Base-by-base conservation (phyloP, 306 rosid genomes). In the Canavalia ensiformis region DNA sequence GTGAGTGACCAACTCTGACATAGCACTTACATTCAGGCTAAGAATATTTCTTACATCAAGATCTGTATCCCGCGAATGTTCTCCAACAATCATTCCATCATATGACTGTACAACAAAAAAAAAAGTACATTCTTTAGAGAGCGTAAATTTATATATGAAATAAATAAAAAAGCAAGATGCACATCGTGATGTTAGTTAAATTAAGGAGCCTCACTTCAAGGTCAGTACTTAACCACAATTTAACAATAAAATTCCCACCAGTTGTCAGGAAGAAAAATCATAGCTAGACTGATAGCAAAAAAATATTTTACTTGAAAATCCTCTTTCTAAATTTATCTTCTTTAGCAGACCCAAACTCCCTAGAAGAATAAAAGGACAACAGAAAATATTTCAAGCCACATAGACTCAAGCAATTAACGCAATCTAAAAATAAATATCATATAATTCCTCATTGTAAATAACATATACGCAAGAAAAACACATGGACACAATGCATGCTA, bases 41-140 rank as follows among this genome's bases (percentile, higher is more conserved):
- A 72, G 74, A 65, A 83, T 65, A 55, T 49, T 49, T 30, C 62
- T 87, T 85, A 95, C 99, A 86, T 95, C 99, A 75, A 95, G 91
- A 88, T 95, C 99, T 0, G 93, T 76, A 76, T 95, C 98, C 82
- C 98, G 89, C 12, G 99, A 91, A 79, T 93, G 96, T 68, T 95
- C 98, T 65, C 99, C 99, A 81, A 95, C 86, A 66, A 95, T 95
- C 98, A 95, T 95, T 65, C 99, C 99, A 85, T 95, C 99, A 82
- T 95, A 95, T 7, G 98, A 2, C 99, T 95, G 93, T 74, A 66
- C n/a, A 72, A 46, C 44, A 84, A 87, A 29, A 86, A 33, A 82
- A 77, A 46, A 33, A 39, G 34, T 37, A 59, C 68, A 31, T 74
- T 12, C 68, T 37, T 74, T 12, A 52, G 39, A 51, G 70, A 64